Evolutionary conservation across 2,329 filamentous ascomycete species (phyloP).

Genomic region (Allantophomopsis lycopodina): DNA sequence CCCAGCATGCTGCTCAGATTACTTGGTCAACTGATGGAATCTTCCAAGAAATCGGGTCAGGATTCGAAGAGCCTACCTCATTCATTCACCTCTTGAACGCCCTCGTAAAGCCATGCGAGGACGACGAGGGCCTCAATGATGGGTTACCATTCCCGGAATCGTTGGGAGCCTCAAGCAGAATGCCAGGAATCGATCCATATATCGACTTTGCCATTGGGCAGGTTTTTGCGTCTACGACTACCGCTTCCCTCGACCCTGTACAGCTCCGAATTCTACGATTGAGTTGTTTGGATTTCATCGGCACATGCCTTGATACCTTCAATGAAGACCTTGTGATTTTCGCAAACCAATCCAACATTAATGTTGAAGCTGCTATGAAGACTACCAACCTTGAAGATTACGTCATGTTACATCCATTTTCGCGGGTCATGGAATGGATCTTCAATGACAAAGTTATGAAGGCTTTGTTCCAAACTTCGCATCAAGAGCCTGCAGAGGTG

Average conservation of each 20-base stretch:
- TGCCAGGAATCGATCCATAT: slow-evolving; percentile 82
- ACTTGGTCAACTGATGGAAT: slow-evolving; percentile 36
- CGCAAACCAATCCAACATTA: slow-evolving; percentile 63
- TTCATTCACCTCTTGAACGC: slow-evolving; percentile 68
- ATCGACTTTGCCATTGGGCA: slow-evolving; percentile 80
- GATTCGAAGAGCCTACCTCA: slow-evolving; percentile 75
- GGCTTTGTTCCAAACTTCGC: slow-evolving; percentile 64
- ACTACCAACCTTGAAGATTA: slow-evolving; percentile 68
- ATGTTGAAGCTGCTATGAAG: slow-evolving; percentile 61
- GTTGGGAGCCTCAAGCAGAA: slow-evolving; percentile 63
- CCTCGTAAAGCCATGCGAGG: slow-evolving; percentile 52
- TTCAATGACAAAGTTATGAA: slow-evolving; percentile 84
- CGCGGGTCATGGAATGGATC: slow-evolving; percentile 94
- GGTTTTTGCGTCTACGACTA: slow-evolving; percentile 47
- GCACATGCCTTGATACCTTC: slow-evolving; percentile 69
- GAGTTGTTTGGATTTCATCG: slow-evolving; percentile 73
- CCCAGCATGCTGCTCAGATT: slow-evolving; percentile 10
- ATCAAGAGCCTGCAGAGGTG: slow-evolving; percentile 62
- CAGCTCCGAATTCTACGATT: slow-evolving; percentile 64
- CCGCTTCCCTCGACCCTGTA: slow-evolving; percentile 47
- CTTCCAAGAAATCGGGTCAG: slow-evolving; percentile 59
- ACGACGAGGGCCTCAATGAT: slow-evolving; percentile 53
- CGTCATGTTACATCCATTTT: slow-evolving; percentile 79
- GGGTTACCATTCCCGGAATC: slow-evolving; percentile 75
- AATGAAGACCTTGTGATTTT: slow-evolving; percentile 88